Conservation (phyloP, 257 asterid species). For the Salvia rosmarinus region DNA sequence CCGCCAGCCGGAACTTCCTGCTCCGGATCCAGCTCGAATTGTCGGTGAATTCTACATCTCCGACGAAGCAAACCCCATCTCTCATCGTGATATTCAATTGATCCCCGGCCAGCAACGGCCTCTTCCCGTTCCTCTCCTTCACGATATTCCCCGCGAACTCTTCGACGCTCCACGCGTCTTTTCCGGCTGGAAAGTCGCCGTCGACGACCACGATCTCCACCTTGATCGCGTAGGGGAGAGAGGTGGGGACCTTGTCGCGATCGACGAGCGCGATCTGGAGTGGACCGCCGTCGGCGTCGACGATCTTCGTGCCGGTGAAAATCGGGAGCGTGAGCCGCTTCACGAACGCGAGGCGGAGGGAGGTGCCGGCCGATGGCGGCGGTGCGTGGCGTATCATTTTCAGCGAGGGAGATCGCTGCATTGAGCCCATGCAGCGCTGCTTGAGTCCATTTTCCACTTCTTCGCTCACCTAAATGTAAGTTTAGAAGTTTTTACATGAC, state of each 20-base stretch:
- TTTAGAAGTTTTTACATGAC: no score
- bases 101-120: slow-evolving; percentile 71
- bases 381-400: slow-evolving; percentile 33
- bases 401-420: slow-evolving; percentile 47
- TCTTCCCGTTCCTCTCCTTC: slow-evolving; percentile 62
- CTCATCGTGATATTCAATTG: slow-evolving; percentile 43
- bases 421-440: slow-evolving; percentile 35
- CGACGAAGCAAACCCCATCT: slow-evolving; percentile 50
- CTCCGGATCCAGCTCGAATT: slow-evolving; percentile 82
- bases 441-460: slow-evolving; percentile 63
- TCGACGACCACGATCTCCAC: slow-evolving; percentile 64
- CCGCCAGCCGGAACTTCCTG: slow-evolving; percentile 67
- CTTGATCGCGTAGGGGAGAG: slow-evolving; percentile 43
- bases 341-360: slow-evolving; percentile 45
- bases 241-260: slow-evolving; percentile 24
- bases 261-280: slow-evolving; percentile 55
- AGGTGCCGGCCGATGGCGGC: slow-evolving; percentile 15
- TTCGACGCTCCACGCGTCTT: slow-evolving; percentile 40
- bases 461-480: slow-evolving; percentile 54
- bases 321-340: slow-evolving; percentile 47
- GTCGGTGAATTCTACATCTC: slow-evolving; percentile 71
- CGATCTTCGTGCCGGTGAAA: slow-evolving; percentile 64
- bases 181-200: slow-evolving; percentile 56
- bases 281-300: slow-evolving; percentile 42
- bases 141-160: slow-evolving; percentile 50